These are phyloP conservation scores for Ophiocordyceps sinensis DNA, from an alignment of 2,329 filamentous ascomycete genomes.

Conservation along the genomic window DNA sequence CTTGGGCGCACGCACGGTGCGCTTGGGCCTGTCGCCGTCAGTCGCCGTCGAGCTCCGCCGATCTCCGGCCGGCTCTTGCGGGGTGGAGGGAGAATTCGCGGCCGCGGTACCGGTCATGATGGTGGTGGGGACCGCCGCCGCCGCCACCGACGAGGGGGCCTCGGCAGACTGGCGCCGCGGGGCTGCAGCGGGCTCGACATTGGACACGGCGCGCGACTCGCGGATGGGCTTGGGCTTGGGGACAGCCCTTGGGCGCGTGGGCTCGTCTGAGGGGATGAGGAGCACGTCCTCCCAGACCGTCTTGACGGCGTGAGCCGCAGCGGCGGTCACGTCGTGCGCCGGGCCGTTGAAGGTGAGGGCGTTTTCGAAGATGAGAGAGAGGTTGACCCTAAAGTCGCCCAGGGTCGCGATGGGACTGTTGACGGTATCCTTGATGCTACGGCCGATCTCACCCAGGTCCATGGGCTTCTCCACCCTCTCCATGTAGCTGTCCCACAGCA, in stretches of 20 bases:
- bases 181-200: constrained; percentile 10
- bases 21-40: constrained; percentile 71
- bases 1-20: constrained; percentile 84
- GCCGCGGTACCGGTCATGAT: background rate
- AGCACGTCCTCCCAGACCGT: constrained; percentile 32
- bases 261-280: constrained; percentile 34
- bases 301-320: constrained; percentile 40
- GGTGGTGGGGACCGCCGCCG: constrained; percentile 7
- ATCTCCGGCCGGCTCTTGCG: constrained; percentile 9
- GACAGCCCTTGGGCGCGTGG: constrained; percentile 38
- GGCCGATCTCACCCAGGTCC: constrained; percentile 73
- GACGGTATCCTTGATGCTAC: constrained; percentile 52
- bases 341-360: constrained; percentile 70
- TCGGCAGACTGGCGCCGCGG: constrained; percentile 15
- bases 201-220: constrained; percentile 15
- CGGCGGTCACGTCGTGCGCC: constrained; percentile 54
- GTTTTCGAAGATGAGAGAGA: constrained; percentile 68
- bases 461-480: constrained; percentile 62
- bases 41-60: constrained; percentile 60
- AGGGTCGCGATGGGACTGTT: constrained; percentile 46
- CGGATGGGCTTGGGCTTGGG: constrained; percentile 24
- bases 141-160: constrained; percentile 6
- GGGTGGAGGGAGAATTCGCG: constrained; percentile 1
- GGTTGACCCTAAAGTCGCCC: constrained; percentile 59
- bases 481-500: constrained; percentile 59